Percentiles rank a stretch among this genome's conserved stretches.
Conservation (phyloP, 2,329 filamentous ascomycete species). For the Pseudopithomyces maydicus region DNA sequence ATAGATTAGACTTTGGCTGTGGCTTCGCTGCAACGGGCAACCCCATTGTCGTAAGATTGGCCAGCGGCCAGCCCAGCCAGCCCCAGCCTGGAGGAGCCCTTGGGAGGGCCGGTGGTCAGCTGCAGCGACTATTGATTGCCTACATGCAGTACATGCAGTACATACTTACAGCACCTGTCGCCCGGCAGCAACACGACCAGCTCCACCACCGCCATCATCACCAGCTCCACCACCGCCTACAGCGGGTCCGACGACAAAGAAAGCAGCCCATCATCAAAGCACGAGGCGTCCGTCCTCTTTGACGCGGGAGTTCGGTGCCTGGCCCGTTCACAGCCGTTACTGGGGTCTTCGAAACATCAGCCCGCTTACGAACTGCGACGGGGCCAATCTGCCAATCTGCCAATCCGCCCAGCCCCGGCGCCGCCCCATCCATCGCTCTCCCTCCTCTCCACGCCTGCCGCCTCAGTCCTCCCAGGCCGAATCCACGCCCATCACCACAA, state of each 20-base stretch:
- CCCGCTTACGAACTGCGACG: constrained; percentile 9
- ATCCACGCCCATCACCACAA: not conserved
- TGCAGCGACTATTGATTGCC: constrained; percentile 2
- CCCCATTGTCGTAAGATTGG: not conserved
- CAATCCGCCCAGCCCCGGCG: not conserved
- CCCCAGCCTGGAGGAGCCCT: too few relatives aligned
- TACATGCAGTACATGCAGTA: not conserved
- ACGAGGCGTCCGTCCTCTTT: constrained; percentile 4
- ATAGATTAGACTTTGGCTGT: constrained; percentile 17
- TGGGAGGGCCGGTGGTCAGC: constrained; percentile 6
- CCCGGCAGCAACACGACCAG: too few relatives aligned
- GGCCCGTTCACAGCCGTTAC: constrained; percentile 13
- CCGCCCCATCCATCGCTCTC: constrained; percentile 7
- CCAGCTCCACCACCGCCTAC: not conserved
- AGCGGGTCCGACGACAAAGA: not conserved
- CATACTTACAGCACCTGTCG: too few relatives aligned
- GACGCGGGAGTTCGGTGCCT: not conserved
- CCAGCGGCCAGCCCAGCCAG: not conserved
- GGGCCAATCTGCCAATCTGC: not conserved
- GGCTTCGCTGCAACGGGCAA: constrained; percentile 5
- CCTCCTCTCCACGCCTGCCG: constrained; percentile 8
- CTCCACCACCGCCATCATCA: too few relatives aligned
- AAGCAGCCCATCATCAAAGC: not conserved
- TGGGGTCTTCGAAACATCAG: constrained; percentile 16
- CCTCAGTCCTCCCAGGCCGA: constrained; percentile 2